Base-by-base conservation (phyloP, 2,329 filamentous ascomycete genomes). In the Chaetomium sp. region DNA sequence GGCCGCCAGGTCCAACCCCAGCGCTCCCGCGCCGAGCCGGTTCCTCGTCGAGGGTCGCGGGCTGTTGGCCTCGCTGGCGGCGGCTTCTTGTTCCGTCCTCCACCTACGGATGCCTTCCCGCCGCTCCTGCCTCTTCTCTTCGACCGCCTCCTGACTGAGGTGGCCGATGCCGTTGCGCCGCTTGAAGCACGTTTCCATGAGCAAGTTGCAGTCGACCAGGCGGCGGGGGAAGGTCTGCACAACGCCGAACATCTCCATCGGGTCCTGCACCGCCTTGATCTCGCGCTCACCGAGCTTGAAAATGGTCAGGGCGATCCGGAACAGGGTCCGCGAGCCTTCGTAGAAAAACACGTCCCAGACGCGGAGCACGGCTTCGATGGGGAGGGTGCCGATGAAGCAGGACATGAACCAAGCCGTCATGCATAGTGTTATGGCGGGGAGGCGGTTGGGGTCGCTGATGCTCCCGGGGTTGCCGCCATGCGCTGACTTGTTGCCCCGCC, bases 401-500 rank as follows among this genome's bases (percentile, higher is more conserved):
- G 91, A 96, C 94, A 98, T 97, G 77, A 98, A 96, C 94, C 94
- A 98, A 4, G 93, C 91, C 10, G 93, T 97, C 77, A 95, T 92
- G 70, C 93, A 96, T 5, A 98, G 84, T 0, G 92, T 95, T 69
- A 98, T 94, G 13, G 94, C 93, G 0, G 94, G 94, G 12, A 97
- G 83, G 4, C 90, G 85, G 57, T 77, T 75, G 78, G 78, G 51
- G 72, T 76, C 50, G 75, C 74, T 60, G 75, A 72, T 29, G 79
- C 78, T 80, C 35, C 78, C 77, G 27, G 62, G 23, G 45, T 54
- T 55, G 19, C 78, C 73, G 64, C 76, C 79, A 25, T 79, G 77
- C 19, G 78, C 58, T 8, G 38, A 27, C 27, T 65, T 64, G 75
- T 55, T 67, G 23, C 66, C 69, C 9, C 70, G 68, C 59, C 60